phyloP scores from a whole-genome alignment of 2,329 filamentous ascomycete genomes.

The Stylonectria norvegica region DNA sequence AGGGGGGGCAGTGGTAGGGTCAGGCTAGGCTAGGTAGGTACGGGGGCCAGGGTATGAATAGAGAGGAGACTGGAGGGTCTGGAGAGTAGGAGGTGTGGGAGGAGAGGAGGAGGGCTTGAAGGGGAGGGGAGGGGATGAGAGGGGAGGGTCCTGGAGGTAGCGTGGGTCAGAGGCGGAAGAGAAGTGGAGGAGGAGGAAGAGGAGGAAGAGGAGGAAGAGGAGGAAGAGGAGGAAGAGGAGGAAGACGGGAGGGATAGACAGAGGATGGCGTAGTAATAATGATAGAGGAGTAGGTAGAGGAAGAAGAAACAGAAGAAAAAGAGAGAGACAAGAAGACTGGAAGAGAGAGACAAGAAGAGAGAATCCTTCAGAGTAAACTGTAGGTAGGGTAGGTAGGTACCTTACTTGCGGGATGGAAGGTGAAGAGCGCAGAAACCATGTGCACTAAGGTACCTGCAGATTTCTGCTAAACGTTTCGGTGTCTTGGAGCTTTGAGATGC shows the following conservation, averaged over 20 bases:
- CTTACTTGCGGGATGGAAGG: no score
- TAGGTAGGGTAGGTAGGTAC: no score
- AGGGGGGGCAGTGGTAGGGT: constrained; percentile 2
- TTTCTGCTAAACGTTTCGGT: no score
- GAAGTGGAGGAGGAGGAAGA: constrained; percentile 4
- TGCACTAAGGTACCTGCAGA: no score
- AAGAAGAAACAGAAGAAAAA: no score
- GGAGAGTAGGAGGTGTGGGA: constrained; percentile 10
- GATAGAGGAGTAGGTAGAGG: no score
- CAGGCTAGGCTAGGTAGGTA: constrained; percentile 3
- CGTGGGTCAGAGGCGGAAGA: constrained; percentile 1
- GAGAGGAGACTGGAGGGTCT: constrained; percentile 13
- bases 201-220: constrained; percentile 6
- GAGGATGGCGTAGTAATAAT: background rate
- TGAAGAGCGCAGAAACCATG: no score
- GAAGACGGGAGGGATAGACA: background rate
- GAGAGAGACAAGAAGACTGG: no score
- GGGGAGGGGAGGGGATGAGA: background rate
- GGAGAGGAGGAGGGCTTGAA: no score
- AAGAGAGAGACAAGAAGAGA: no score
- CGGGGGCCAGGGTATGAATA: constrained; percentile 23
- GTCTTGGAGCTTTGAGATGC: no score
- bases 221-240: constrained; percentile 6
- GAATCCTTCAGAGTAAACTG: no score
- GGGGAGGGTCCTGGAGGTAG: constrained; percentile 1